Evolutionary conservation across 2,329 filamentous ascomycete genomes (phyloP).

Genomic region (Botryotinia narcissicola): DNA sequence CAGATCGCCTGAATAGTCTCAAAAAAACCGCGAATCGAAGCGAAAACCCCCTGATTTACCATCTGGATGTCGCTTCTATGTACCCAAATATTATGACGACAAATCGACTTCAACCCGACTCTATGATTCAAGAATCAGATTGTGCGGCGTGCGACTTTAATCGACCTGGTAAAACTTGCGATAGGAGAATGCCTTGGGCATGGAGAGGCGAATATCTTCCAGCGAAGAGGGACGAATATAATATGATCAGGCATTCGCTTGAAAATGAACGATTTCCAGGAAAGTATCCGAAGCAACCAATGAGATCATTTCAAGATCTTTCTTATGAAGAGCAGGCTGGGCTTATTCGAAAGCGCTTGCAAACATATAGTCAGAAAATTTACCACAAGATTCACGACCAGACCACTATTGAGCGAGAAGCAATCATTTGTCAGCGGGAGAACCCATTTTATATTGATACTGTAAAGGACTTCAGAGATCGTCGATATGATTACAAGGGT

Average conservation of each 20-base stretch:
- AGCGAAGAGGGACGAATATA: constrained; percentile 96
- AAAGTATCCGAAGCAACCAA: constrained; percentile 66
- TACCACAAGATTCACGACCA: constrained; percentile 99
- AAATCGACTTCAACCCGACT: constrained; percentile 93
- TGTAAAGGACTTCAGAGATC: constrained; percentile 92
- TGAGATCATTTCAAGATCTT: constrained; percentile 77
- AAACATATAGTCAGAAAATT: constrained; percentile 95
- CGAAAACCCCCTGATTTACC: constrained; percentile 90
- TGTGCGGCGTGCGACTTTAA: constrained; percentile 99
- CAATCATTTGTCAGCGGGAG: constrained; percentile 96
- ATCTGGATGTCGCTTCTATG: constrained; percentile 98
- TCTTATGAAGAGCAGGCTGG: constrained; percentile 76
- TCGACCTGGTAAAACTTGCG: constrained; percentile 92
- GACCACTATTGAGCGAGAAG: constrained; percentile 87
- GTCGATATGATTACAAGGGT: constrained; percentile 97
- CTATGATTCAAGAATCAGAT: constrained; percentile 96
- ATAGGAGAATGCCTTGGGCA: constrained; percentile 90
- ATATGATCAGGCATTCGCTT: constrained; percentile 92
- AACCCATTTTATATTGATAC: constrained; percentile 99
- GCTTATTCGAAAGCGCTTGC: constrained; percentile 80
- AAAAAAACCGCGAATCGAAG: constrained; percentile 80
- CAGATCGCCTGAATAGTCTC: constrained; percentile 65
- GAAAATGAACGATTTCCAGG: constrained; percentile 92
- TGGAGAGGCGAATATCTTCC: constrained; percentile 98
- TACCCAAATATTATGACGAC: constrained; percentile 99